phyloP scores from a whole-genome alignment of 805 yeast species.

The Wickerhamomyces subpelliculosus region DNA sequence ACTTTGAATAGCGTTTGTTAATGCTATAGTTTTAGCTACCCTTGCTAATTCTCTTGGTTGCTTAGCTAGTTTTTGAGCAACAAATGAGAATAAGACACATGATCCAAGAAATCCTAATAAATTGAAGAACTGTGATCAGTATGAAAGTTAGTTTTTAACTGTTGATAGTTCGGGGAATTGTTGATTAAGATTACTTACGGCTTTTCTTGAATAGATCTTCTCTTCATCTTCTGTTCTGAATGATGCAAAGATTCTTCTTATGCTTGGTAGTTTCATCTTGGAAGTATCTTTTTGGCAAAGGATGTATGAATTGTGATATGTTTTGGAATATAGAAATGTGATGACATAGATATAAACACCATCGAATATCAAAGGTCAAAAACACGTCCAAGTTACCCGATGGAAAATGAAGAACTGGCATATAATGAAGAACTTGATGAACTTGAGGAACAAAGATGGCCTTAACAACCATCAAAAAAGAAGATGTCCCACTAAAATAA shows the following conservation, averaged over 20 bases:
- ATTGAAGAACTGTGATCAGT: constrained; percentile 44
- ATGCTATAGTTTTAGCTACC: constrained; percentile 16
- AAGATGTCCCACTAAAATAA: constrained; percentile 43
- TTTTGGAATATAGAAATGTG: too few relatives aligned
- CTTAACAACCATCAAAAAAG: too few relatives aligned
- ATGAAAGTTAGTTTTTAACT: neutral
- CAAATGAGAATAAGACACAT: constrained; percentile 73
- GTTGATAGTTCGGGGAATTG: too few relatives aligned
- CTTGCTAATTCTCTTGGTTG: constrained; percentile 20
- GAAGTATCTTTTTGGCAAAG: neutral
- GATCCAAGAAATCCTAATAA: constrained; percentile 75
- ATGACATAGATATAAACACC: too few relatives aligned
- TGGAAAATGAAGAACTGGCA: too few relatives aligned
- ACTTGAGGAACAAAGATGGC: too few relatives aligned
- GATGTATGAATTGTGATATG: neutral
- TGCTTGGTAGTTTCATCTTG: constrained; percentile 60
- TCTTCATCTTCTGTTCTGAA: constrained; percentile 86
- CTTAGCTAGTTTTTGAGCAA: constrained; percentile 49
- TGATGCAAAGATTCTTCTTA: constrained; percentile 72
- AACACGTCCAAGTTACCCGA: too few relatives aligned
- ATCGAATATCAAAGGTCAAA: too few relatives aligned
- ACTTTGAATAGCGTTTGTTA: constrained; percentile 13
- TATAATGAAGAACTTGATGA: too few relatives aligned
- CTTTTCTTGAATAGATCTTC: constrained; percentile 64
- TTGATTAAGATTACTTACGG: constrained; percentile 36